Base-by-base conservation (phyloP, 2,329 filamentous ascomycete species). In the Cladophialophora chaetospira region DNA sequence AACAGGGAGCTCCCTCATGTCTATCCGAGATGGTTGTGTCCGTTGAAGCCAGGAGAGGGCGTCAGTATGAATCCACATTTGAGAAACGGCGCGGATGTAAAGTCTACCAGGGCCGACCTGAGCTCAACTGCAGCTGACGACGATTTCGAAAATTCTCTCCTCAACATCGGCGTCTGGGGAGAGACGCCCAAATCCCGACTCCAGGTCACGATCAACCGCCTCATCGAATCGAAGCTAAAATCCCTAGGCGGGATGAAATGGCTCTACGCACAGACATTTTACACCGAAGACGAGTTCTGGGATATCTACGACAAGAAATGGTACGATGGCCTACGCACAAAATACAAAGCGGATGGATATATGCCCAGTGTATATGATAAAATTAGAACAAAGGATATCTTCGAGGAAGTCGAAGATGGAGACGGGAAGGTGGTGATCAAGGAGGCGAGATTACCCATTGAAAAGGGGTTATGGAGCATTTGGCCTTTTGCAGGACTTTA, bases 231-330 rank as follows among this genome's bases (percentile, higher is more conserved):
- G 17, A 87, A 88, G 68, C 81, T 92, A 3, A 76, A 77, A 45
- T 79, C 84, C 62, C 80, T 94, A 1, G 85, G 86, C 44, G 91
- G 90, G 2, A 83, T 88, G 76, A 95, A 95, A 75, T 94, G 89
- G 88, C 77, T 95, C 10, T 95, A 96, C 71, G 89, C 90, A 2
- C 88, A 93, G 67, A 88, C 89, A 0, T 95, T 91, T 74, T 94
- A 94, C 71, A 80, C 82, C n/a, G 82, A 88, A 57, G 67, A 73
- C 3, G 74, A 77, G 55, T 77, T 77, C 61, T 77, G 75, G 75
- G 51, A 62, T 4, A 72, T 74, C 44, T 76, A 75, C 58, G 70
- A 77, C 51, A 69, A 68, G 36, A 57, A 66, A 2, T 65, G 64
- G 63, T 76, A 77, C 38, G 71, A 74, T 33, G 62, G 47, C 5